Conservation (phyloP, 345 rosid genomes). For the Lepidium africanum region DNA sequence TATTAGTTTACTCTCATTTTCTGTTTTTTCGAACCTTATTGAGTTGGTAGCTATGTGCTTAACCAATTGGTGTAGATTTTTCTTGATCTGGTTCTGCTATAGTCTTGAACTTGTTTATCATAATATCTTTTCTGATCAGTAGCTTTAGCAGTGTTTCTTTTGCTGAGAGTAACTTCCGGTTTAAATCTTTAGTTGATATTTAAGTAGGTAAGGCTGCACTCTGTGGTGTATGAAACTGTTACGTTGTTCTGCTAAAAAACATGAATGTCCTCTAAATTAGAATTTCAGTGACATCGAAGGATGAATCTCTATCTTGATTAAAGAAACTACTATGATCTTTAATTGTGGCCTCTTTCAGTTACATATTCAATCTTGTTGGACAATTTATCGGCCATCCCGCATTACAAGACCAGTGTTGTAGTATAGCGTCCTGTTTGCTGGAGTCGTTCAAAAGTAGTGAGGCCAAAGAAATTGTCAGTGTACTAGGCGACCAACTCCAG, state of each 20-base stretch:
- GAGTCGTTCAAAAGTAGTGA: constrained; percentile 47
- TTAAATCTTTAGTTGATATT: background rate
- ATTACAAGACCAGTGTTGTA: constrained; percentile 88
- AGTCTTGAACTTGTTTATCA: background rate
- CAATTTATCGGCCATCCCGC: constrained; percentile 56
- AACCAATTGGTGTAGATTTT: constrained; percentile 11
- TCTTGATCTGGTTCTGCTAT: background rate
- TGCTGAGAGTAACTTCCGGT: background rate
- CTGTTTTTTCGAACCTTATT: background rate
- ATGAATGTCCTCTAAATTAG: background rate
- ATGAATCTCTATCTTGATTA: background rate
- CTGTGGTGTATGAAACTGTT: constrained; percentile 5
- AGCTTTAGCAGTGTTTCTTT: constrained; percentile 1
- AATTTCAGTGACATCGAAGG: background rate
- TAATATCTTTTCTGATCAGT: background rate
- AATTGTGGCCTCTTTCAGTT: constrained; percentile 44
- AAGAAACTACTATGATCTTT: constrained; percentile 7
- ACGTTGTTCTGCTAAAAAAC: background rate
- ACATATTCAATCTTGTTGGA: constrained; percentile 79
- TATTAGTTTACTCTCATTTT: background rate
- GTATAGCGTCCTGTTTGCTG: constrained; percentile 53
- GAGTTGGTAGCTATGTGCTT: background rate
- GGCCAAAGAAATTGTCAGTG: constrained; percentile 52
- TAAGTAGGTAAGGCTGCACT: constrained; percentile 3
- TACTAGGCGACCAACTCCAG: constrained; percentile 93